A percentile compares a stretch with the other conserved stretches of the same genome.
phyloP scores from a whole-genome alignment of 2,329 filamentous ascomycete genomes.

The Escovopsis sp. region DNA sequence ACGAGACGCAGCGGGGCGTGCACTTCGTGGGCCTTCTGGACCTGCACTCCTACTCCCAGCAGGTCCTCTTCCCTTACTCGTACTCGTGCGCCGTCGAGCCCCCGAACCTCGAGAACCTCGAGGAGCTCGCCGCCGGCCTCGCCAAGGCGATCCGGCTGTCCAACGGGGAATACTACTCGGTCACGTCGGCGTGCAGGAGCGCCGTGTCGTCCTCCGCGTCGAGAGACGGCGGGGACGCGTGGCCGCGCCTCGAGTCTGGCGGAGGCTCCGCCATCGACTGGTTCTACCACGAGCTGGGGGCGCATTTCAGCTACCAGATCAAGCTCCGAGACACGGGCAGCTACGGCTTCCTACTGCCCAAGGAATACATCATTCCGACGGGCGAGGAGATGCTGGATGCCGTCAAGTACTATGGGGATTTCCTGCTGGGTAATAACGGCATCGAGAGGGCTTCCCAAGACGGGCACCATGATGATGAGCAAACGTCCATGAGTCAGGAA shows the following conservation, averaged over 20 bases:
- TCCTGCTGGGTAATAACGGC: slow-evolving; percentile 55
- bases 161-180: slow-evolving; percentile 58
- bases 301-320: slow-evolving; percentile 81
- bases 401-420: slow-evolving; percentile 70
- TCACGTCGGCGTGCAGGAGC: slow-evolving; percentile 76
- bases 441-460: slow-evolving; percentile 31
- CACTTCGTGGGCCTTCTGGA: slow-evolving; percentile 78
- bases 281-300: slow-evolving; percentile 78
- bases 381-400: slow-evolving; percentile 78
- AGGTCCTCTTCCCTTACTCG: slow-evolving; percentile 83
- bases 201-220: slow-evolving; percentile 31
- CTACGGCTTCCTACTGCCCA: slow-evolving; percentile 84
- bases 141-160: slow-evolving; percentile 79
- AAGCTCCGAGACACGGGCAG: slow-evolving; percentile 87
- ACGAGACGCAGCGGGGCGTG: slow-evolving; percentile 58
- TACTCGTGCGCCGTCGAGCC: slow-evolving; percentile 67
- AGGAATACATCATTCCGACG: slow-evolving; percentile 73
- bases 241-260: slow-evolving; percentile 48
- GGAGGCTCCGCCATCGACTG: slow-evolving; percentile 86
- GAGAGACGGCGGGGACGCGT: slow-evolving; percentile 7
- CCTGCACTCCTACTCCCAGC: slow-evolving; percentile 88
- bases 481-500: slow-evolving; percentile 11
- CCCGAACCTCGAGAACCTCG: slow-evolving; percentile 77
- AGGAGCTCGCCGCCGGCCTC: slow-evolving; percentile 77
- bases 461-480: slow-evolving; percentile 8